These are phyloP conservation scores for Vararia minispora DNA, from an alignment of 768 basidiomycete species.

Conservation along the genomic window DNA sequence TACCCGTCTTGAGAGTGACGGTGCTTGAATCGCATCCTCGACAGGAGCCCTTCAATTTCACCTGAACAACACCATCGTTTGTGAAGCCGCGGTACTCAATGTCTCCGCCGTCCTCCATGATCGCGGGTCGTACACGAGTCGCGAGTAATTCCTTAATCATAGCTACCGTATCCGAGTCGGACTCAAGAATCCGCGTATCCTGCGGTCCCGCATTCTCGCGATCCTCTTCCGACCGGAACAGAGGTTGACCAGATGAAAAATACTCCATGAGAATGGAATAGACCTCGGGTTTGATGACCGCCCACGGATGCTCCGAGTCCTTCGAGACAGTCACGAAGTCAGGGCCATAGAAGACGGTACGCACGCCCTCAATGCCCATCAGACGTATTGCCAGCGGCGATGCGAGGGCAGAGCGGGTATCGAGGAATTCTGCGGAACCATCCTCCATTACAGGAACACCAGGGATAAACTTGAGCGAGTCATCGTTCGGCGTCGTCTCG, in stretches of 20 bases:
- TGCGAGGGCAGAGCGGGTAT: constrained; percentile 72
- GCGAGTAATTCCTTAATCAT: constrained; percentile 99
- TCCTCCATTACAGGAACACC: constrained; percentile 80
- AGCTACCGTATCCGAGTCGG: constrained; percentile 91
- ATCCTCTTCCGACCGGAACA: constrained; percentile 80
- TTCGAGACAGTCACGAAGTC: constrained; percentile 98
- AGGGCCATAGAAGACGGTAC: constrained; percentile 86
- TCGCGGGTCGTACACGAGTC: constrained; percentile 89
- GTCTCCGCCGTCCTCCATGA: constrained; percentile 98
- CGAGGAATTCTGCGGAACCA: constrained; percentile 91
- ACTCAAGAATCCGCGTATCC: constrained; percentile 88
- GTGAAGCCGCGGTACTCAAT: constrained; percentile 91
- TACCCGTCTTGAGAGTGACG: constrained; percentile 92
- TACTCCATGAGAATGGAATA: constrained; percentile 96
- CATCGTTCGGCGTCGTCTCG: constrained; percentile 92
- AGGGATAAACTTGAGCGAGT: constrained; percentile 97
- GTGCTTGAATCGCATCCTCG: constrained; percentile 90
- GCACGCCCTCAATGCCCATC: constrained; percentile 90
- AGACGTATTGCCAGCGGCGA: constrained; percentile 93
- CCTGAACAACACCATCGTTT: constrained; percentile 71
- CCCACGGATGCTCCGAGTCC: constrained; percentile 75
- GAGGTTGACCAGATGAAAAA: constrained; percentile 81
- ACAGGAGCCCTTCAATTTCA: constrained; percentile 96
- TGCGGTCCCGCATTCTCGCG: constrained; percentile 77
- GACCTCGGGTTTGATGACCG: constrained; percentile 90